These are phyloP conservation scores for Magnusiomyces ingens DNA, from an alignment of 1,139 yeast species.

Conservation along the genomic window DNA sequence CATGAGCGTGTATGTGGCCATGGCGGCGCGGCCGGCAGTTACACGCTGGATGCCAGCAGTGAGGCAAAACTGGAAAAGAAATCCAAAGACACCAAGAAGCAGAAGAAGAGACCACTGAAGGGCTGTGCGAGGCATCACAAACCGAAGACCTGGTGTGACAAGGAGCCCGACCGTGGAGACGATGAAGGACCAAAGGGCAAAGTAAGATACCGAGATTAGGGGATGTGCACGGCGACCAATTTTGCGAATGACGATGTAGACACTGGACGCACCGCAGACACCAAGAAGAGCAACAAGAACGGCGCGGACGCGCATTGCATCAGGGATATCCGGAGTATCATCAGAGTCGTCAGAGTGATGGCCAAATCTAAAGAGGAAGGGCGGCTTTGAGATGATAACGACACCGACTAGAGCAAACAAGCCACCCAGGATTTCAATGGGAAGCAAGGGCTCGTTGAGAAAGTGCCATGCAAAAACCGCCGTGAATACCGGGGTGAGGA, in stretches of 20 bases:
- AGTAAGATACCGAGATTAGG: conserved; percentile 67
- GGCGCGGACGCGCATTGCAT: conserved; percentile 37
- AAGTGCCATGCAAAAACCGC: conserved; percentile 66
- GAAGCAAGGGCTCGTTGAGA: conserved; percentile 60
- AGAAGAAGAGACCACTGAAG: conserved; percentile 61
- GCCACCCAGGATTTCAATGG: conserved; percentile 63
- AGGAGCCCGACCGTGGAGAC: conserved; percentile 52
- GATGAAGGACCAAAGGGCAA: conserved; percentile 54
- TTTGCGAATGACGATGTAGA: conserved; percentile 63
- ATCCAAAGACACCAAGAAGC: conserved; percentile 68
- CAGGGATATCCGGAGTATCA: conserved; percentile 15
- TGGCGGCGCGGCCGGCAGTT: conserved; percentile 68
- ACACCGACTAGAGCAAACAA: conserved; percentile 69
- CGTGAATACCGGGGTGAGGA: conserved; percentile 70
- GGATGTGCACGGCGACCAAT: conserved; percentile 80
- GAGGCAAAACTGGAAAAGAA: conserved; percentile 67
- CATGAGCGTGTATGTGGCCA: conserved; percentile 69
- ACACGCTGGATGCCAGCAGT: conserved; percentile 84
- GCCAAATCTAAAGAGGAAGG: conserved; percentile 46
- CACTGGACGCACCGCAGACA: conserved; percentile 62
- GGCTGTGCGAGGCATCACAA: conserved; percentile 51
- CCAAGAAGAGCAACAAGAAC: conserved; percentile 61
- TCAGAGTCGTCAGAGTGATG: conserved; percentile 11
- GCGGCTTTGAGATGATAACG: conserved; percentile 72
- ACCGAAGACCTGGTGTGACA: conserved; percentile 48